Conservation (phyloP, 2,329 filamentous ascomycete genomes). For the Chrysosporium queenslandicum region DNA sequence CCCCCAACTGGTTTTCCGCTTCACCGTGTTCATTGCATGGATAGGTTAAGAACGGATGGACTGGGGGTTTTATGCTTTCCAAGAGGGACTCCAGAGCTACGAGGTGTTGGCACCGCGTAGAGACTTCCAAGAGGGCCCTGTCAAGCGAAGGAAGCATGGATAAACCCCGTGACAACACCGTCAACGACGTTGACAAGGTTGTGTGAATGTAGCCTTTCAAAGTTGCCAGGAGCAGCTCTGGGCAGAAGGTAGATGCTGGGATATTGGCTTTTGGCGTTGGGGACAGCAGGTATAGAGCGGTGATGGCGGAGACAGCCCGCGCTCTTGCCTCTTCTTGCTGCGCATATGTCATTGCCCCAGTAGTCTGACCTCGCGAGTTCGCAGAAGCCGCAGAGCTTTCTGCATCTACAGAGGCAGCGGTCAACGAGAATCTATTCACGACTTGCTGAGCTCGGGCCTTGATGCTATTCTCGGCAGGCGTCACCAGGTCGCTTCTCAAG, state of each 20-base stretch:
- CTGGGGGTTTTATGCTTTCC: slow-evolving; percentile 54
- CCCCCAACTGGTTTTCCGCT: slow-evolving; percentile 12
- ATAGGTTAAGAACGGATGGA: slow-evolving; percentile 53
- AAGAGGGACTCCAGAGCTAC: slow-evolving; percentile 77
- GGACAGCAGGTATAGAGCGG: slow-evolving; percentile 72
- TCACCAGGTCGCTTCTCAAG: slow-evolving; percentile 58
- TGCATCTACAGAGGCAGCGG: slow-evolving; percentile 36
- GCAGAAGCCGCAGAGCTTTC: slow-evolving; percentile 15
- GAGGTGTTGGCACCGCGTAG: slow-evolving; percentile 77
- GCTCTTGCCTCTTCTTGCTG: slow-evolving; percentile 65
- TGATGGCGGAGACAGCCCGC: slow-evolving; percentile 61
- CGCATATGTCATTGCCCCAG: slow-evolving; percentile 42
- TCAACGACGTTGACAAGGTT: slow-evolving; percentile 66
- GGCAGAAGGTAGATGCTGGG: slow-evolving; percentile 44
- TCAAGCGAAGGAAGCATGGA: slow-evolving; percentile 74
- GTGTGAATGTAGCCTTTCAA: slow-evolving; percentile 76
- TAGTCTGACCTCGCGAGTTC: slow-evolving; percentile 19
- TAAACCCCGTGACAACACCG: slow-evolving; percentile 63
- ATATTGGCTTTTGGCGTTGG: slow-evolving; percentile 48
- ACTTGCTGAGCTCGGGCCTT: slow-evolving; percentile 64
- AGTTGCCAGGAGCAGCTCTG: slow-evolving; percentile 62
- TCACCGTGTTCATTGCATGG: slow-evolving; percentile 20
- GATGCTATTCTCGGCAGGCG: slow-evolving; percentile 64
- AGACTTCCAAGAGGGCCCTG: slow-evolving; percentile 68
- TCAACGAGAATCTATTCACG: slow-evolving; percentile 74